Base-by-base conservation (phyloP, 139 green algal genomes). In the Pleodorina starrii region DNA sequence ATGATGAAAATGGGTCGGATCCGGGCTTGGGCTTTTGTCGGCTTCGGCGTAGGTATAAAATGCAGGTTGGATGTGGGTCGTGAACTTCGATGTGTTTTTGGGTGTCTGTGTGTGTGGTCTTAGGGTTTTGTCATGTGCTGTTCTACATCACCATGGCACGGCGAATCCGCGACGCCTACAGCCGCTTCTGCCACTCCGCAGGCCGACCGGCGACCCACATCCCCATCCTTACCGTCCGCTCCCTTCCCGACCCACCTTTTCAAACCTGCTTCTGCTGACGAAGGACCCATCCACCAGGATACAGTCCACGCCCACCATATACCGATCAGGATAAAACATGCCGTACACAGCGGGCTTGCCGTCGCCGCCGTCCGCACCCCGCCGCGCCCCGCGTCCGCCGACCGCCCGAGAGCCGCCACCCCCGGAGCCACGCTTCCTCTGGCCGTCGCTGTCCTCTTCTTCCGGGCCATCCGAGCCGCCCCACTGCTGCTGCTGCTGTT, bases 251-350 rank as follows among this genome's bases (percentile, higher is more conserved):
- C 63, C 5, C 63, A 73, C 63, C 63, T 73, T 36, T 36, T 73
- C 25, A 73, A 76, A 76, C 68, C 29, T 76, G 68, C 68, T 76
- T 32, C 68, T 76, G 68, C 68, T 76, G 35, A 76, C 68, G 32
- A 76, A 76, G 14, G 36, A 27, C 35, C 68, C 68, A 17, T 46
- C 68, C 35, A 32, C 35, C 16, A 48, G 35, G 68, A 76, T 76
- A 7, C 68, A 76, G 68, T 76, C 68, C 19, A 76, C 32, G 68
- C 68, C 68, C 11, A 29, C 16, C 68, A 76, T 46, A 32, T 76
- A 76, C 6, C 68, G 68, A 32, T 46, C 36, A 9, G 68, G 68
- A 76, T 76, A 32, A 19, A 76, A 76, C 19, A 76, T 9, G 68
- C 68, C 68, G 38, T 48, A 76, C 5, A 76, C 17, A 10, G 38